Base-by-base conservation (phyloP, 208 protist genomes). In the Leishmania gerbilli region DNA sequence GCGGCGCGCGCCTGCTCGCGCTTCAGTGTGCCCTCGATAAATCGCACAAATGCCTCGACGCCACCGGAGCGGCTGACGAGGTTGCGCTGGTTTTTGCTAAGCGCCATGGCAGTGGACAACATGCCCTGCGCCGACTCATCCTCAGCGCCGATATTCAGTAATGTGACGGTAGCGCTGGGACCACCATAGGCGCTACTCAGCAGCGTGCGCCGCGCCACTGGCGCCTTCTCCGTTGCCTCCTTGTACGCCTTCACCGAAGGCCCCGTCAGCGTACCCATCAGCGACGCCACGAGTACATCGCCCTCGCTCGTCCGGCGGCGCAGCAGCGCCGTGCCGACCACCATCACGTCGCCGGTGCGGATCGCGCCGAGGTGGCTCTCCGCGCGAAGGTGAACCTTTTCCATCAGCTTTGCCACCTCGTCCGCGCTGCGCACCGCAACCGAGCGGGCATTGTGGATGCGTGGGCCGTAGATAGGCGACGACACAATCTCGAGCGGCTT, bases 391-490 rank as follows among this genome's bases (percentile, higher is more conserved):
- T 88, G 80, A 31, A 83, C 79, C 64, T 69, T 85, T 67, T 71
- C 76, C 74, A 89, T 83, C 24, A 79, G n/a, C 67, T 68, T 80
- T 69, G n/a, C 60, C 60, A 88, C 55, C 71, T 87, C 78, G 8
- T 76, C 80, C 19, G 79, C 86, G 67, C 45, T 80, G 58, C 71
- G 77, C 31, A 65, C 80, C 27, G 56, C 74, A 19, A 34, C 21
- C 19, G 68, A 21, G 68, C 60, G 64, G 9, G 80, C 34, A 47
- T 69, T 75, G 31, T 79, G 49, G 8, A 87, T 71, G n/a, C 72
- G 77, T 34, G 81, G 78, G 81, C 86, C 86, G 68, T 72, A 89
- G 27, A 91, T 74, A 31, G 88, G 88, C 40, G 88, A 91, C 21
- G 78, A 82, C 37, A 37, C 79, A 27, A 91, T 76, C 47, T 84